Evolutionary conservation across 139 green algal species (phyloP).

Genomic region (Astrephomene gubernaculifera): DNA sequence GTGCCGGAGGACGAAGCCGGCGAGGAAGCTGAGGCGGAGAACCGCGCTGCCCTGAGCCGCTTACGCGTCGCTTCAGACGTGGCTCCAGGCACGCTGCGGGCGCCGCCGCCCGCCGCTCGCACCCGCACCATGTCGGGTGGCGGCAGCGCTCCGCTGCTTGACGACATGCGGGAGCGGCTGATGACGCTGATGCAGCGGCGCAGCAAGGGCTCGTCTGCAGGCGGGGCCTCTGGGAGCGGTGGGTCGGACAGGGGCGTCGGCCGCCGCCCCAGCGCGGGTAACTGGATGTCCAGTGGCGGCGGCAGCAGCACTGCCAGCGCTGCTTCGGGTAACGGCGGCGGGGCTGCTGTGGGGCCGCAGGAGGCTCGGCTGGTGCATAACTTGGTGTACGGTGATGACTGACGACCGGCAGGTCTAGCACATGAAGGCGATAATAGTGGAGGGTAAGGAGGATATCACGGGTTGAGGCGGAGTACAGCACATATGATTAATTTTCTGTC

Average conservation of each 20-base stretch:
- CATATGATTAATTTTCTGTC: too few relatives aligned
- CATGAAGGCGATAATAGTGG: too few relatives aligned
- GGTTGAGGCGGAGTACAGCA: too few relatives aligned
- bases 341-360: background rate
- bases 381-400: background rate
- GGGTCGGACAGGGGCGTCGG: background rate
- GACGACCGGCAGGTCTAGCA: too few relatives aligned
- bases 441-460: too few relatives aligned
- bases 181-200: background rate
- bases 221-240: background rate
- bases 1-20: conserved; percentile 15
- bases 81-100: background rate
- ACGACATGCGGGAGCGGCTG: conserved; percentile 18
- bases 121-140: background rate
- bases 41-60: background rate
- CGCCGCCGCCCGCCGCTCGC: background rate
- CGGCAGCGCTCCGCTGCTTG: background rate
- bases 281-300: too few relatives aligned
- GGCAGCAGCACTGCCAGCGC: background rate
- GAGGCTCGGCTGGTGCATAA: background rate
- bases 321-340: background rate
- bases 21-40: background rate
- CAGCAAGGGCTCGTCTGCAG: background rate
- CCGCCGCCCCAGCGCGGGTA: too few relatives aligned
- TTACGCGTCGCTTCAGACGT: background rate